Conservation (phyloP, 2,329 filamentous ascomycete genomes). For the Fusarium tanahbumbuense region DNA sequence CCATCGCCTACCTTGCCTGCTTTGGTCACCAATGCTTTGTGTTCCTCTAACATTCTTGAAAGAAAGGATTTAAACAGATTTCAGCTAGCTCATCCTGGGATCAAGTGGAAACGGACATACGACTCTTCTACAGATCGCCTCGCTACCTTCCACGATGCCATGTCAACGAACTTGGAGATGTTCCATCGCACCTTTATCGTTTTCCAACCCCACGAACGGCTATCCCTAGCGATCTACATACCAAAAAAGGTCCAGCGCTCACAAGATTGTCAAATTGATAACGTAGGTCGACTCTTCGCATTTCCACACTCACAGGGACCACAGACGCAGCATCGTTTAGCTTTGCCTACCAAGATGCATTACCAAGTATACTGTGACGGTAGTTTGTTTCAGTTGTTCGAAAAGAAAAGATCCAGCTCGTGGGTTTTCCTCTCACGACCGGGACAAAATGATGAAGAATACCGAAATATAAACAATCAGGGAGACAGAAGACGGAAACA, state of each 20-base stretch:
- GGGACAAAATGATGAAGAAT: neutral
- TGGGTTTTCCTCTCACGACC: neutral
- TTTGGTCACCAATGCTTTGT: neutral
- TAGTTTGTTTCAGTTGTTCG: neutral
- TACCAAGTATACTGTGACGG: neutral
- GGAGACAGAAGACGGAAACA: neutral
- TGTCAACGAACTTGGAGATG: neutral
- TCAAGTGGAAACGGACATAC: neutral
- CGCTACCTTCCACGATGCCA: neutral
- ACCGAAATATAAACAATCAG: neutral
- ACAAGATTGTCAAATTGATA: neutral
- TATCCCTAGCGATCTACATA: neutral
- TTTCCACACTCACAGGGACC: neutral
- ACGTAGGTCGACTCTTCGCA: neutral
- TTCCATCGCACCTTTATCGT: constrained; percentile 3
- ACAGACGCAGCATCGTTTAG: neutral
- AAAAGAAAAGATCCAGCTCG: neutral
- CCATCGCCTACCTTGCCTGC: accelerated
- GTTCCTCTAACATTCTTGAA: neutral
- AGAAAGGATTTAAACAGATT: neutral
- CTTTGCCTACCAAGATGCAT: constrained; percentile 1
- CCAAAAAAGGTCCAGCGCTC: neutral
- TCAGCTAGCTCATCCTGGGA: accelerated
- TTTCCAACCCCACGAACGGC: neutral
- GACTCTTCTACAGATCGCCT: neutral